A percentile compares a stretch with the other conserved stretches of the same genome.
phyloP scores from a whole-genome alignment of 495 filamentous ascomycete genomes.

The Penicillium canariense region DNA sequence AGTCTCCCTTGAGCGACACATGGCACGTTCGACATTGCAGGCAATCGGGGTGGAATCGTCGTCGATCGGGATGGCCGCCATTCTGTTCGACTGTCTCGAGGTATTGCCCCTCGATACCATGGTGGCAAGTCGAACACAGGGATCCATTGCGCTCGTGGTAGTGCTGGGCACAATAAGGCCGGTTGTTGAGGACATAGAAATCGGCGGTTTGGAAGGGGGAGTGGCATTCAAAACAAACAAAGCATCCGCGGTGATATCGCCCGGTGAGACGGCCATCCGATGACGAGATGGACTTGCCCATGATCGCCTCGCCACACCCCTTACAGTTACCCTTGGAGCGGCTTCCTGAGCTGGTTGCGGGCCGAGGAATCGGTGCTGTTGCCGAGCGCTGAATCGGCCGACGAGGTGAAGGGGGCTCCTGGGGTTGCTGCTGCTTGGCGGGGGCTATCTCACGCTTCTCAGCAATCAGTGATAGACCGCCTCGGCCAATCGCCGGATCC shows the following conservation, averaged over 20 bases:
- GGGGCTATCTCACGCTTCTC: slow-evolving; percentile 20
- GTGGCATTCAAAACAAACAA: slow-evolving; percentile 82
- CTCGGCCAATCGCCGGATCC: slow-evolving; percentile 53
- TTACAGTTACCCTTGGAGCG: slow-evolving; percentile 73
- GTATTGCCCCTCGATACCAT: slow-evolving; percentile 91
- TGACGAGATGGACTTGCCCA: slow-evolving; percentile 88
- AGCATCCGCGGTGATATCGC: slow-evolving; percentile 90
- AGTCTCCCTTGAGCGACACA: slow-evolving; percentile 60
- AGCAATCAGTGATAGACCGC: slow-evolving; percentile 40
- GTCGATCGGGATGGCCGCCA: slow-evolving; percentile 49
- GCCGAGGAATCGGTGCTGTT: slow-evolving; percentile 30
- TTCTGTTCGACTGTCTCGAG: slow-evolving; percentile 66
- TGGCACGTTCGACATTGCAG: slow-evolving; percentile 68
- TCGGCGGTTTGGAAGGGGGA: slow-evolving; percentile 82
- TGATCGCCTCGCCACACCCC: slow-evolving; percentile 74
- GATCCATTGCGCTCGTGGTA: slow-evolving; percentile 91
- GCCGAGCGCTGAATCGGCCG: slow-evolving; percentile 25
- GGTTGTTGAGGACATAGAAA: slow-evolving; percentile 87
- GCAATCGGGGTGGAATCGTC: slow-evolving; percentile 84
- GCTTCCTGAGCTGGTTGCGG: slow-evolving; percentile 31
- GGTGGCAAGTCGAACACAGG: slow-evolving; percentile 73
- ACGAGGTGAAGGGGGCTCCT: slow-evolving; percentile 22
- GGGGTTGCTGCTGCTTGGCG: slow-evolving; percentile 5
- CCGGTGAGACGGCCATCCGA: slow-evolving; percentile 92
- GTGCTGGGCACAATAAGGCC: slow-evolving; percentile 87